These are phyloP conservation scores for Stereocaulon alpinum DNA, from an alignment of 495 filamentous ascomycete genomes.

Conservation along the genomic window DNA sequence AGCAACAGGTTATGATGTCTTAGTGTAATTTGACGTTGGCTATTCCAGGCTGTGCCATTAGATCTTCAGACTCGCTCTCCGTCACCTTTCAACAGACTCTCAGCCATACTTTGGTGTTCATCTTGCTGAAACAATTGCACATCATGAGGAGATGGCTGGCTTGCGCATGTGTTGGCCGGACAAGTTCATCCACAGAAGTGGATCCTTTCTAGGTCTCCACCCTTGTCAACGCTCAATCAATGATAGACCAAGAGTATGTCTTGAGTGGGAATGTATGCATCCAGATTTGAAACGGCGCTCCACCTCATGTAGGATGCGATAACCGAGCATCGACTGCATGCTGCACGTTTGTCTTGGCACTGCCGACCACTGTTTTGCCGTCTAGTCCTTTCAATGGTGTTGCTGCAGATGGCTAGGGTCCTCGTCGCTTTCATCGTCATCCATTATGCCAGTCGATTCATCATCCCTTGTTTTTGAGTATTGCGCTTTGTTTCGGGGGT, in stretches of 20 bases:
- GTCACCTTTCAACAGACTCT: not conserved
- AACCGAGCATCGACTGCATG: not conserved
- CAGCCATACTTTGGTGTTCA: not conserved
- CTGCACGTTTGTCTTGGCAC: not conserved
- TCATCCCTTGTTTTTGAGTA: slow-evolving; percentile 10
- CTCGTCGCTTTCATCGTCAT: slow-evolving; percentile 18
- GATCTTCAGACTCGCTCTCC: not conserved
- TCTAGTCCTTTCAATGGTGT: not conserved
- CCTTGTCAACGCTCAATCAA: not conserved
- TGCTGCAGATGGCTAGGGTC: slow-evolving; percentile 1
- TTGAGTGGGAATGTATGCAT: not conserved
- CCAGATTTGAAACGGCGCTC: not conserved
- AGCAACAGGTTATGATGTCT: too few relatives aligned
- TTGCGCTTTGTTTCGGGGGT: slow-evolving; percentile 21
- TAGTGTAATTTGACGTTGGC: not conserved
- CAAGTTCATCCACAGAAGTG: not conserved
- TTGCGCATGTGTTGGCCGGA: slow-evolving; percentile 1
- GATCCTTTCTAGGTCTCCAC: not conserved
- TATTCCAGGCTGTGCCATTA: not conserved
- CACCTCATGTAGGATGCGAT: not conserved
- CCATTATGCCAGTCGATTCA: slow-evolving; percentile 24
- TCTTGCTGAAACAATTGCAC: slow-evolving; percentile 5
- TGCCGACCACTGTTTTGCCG: not conserved
- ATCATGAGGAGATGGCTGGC: not conserved
- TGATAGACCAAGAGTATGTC: not conserved